phyloP scores from a whole-genome alignment of 306 rosid species.

The Fragaria iinumae region DNA sequence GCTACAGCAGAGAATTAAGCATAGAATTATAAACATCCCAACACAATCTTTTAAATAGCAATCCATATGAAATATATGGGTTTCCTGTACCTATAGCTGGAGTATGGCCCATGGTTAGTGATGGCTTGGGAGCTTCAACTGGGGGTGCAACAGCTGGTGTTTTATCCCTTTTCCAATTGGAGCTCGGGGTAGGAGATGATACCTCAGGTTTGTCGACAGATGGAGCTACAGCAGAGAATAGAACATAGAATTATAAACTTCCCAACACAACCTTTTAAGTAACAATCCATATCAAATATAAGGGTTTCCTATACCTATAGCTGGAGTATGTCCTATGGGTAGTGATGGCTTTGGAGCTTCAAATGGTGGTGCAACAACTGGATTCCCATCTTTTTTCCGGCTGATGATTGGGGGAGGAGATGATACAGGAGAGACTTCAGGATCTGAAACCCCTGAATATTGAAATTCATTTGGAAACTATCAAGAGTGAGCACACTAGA shows the following conservation, averaged over 20 bases:
- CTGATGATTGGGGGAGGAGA: conserved; percentile 40
- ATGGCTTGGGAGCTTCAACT: conserved; percentile 36
- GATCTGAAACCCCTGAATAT: conserved; percentile 49
- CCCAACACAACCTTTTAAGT: not conserved
- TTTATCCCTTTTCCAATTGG: conserved; percentile 31
- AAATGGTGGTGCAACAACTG: conserved; percentile 24
- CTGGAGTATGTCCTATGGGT: conserved; percentile 19
- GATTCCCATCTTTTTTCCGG: conserved; percentile 9
- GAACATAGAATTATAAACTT: not conserved
- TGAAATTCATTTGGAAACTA: not conserved
- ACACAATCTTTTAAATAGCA: not conserved
- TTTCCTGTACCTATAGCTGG: conserved; percentile 44
- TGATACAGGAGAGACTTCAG: conserved; percentile 52
- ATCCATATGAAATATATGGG: not conserved
- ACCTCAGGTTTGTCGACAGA: conserved; percentile 6
- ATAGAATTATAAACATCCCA: not conserved
- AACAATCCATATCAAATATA: not conserved
- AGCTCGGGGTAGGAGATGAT: conserved; percentile 21
- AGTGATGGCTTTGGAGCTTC: conserved; percentile 23
- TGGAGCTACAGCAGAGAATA: conserved; percentile 4
- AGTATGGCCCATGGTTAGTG: conserved; percentile 38
- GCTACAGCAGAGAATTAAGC: not conserved
- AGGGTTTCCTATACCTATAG: conserved; percentile 25
- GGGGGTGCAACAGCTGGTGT: conserved; percentile 47
- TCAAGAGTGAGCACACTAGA: not conserved